Evolutionary conservation across 2,329 filamentous ascomycete species (phyloP), one percentile per base, ranked within the genome.

Genomic region (Aspergillus sergii): DNA sequence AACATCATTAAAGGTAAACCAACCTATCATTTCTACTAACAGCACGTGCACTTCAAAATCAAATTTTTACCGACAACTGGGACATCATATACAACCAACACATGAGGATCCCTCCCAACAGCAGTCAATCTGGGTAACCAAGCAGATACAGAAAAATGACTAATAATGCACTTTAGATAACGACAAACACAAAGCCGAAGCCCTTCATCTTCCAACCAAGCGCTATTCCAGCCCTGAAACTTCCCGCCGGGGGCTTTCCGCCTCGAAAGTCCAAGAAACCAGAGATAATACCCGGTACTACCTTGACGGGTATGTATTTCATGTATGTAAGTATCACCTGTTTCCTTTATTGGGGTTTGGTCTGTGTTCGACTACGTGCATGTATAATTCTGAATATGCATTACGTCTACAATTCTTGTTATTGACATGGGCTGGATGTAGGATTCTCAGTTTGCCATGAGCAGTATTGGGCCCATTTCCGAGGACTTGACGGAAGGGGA

Each of bases 231-330:
- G 45, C 59, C 12, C 59, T 69, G 41, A 65, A 59, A 51, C 45
- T 69, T 5, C 69, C 64, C 34, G 45, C 50, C 21, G 62, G 57
- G 1, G 58, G 64, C 50, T 61, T 57, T n/a, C 32, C 62, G 7
- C 61, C 50, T 28, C 58, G 58, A 43, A 66, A 41, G 46, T 23
- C 59, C 2, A 63, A 45, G 54, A 68, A 60, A 34, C 53, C 63
- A 8, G 55, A 62, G 39, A 64, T 70, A 14, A 30, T 41, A 12
- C 57, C 59, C 6, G 66, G 61, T 9, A 61, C 45, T 16, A 69
- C 69, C 14, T 64, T 71, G 43, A 71, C 65, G 12, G 69, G 69
- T 36, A 62, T 71, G 58, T 70, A 68, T 51, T 59, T 66, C 23
- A 69, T 66, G 60, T 62, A 69, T 59, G 68, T 70, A 64, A 41